Evolutionary conservation across 306 rosid species (phyloP), one percentile per base, ranked within the genome.

Genomic region (Albizia julibrissin): DNA sequence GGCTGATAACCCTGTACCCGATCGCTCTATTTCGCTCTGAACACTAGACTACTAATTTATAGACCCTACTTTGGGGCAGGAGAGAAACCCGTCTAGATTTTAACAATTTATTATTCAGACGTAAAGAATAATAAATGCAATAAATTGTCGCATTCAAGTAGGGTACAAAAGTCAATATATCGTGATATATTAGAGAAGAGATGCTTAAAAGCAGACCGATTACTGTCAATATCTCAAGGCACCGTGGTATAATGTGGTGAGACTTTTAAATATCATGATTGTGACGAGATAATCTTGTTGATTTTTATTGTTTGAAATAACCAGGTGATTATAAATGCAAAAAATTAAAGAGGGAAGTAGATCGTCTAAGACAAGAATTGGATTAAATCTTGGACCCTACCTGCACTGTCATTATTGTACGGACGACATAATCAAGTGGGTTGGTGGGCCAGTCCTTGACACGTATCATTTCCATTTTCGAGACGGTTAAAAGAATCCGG

Each of bases 341-440:
- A 33, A 66, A 2, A 33, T 33, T 16, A 16, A 33, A 16, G 11
- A 33, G 47, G 18, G 74, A 69, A 69, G 22, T 2, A 5, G 19
- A n/a, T 70, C 5, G 75, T 70, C 54, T 22, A 70, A 11, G 34
- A 42, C 42, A 3, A 54, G 75, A 22, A 70, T 42, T 11, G 52
- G 54, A 40, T 12, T 47, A 70, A 70, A 6, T 43, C 50, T 13
- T 70, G 75, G 74, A 37, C 54, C 75, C 75, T 52, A 69, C 54
- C 6, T 5, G 21, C 31, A 40, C 54, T 70, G 54, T 42, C 74
- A 42, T 42, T 70, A 43, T 42, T n/a, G 75, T 70, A 70, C 75
- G 54, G 75, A 18, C 6, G 10, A n/a, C 52, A 5, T 40, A 0
- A 19, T 70, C 75, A 42, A 70, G 75, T 70, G 54, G 75, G 47